Percentiles rank a stretch among this genome's conserved stretches.
Conservation (phyloP, 257 asterid genomes). For the Solanum chiquidenum region DNA sequence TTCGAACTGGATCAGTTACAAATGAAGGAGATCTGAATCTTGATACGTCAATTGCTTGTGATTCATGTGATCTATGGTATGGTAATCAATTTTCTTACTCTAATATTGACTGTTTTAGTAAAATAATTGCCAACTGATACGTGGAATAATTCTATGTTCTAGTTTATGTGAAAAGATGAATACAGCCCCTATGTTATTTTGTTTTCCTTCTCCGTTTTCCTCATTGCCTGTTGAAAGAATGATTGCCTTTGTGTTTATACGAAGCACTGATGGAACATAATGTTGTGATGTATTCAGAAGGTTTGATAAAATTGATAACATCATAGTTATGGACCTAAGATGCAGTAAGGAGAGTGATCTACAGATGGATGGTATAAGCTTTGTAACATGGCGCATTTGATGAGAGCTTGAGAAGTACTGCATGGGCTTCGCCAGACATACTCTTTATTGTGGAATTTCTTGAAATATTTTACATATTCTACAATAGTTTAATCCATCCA, state of each 20-base stretch:
- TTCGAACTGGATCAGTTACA: constrained; percentile 58
- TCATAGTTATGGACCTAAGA: neutral
- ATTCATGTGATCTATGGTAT: constrained; percentile 94
- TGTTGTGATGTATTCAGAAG: neutral
- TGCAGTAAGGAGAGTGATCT: neutral
- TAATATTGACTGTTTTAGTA: neutral
- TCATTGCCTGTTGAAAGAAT: neutral
- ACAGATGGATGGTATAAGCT: neutral
- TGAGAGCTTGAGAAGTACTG: neutral
- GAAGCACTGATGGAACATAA: neutral
- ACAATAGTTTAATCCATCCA: neutral
- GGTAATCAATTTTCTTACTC: constrained; percentile 18
- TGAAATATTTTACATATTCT: neutral
- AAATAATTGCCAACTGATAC: neutral
- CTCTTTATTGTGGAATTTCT: neutral
- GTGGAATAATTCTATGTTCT: neutral
- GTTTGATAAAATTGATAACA: neutral
- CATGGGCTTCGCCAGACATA: neutral
- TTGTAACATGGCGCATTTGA: neutral
- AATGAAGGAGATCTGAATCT: constrained; percentile 64
- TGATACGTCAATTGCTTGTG: constrained; percentile 98
- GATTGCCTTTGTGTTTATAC: neutral
- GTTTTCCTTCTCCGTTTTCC: neutral
- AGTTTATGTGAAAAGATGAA: neutral
- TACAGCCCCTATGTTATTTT: neutral